phyloP scores from a whole-genome alignment of 306 rosid species.

The Alnus rubra region DNA sequence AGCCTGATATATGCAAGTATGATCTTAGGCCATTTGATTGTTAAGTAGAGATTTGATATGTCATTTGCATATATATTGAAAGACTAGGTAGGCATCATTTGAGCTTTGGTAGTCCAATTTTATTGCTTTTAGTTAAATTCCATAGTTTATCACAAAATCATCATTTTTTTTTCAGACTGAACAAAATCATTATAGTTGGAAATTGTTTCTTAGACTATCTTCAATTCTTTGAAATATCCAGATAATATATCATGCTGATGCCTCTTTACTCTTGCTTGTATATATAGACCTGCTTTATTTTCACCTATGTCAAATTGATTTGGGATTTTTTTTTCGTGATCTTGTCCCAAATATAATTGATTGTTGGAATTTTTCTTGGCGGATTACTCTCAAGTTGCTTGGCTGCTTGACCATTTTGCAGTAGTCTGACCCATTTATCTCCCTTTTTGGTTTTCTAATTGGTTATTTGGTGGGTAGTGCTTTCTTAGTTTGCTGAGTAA shows the following conservation, averaged over 20 bases:
- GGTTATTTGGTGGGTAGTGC: background rate
- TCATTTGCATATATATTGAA: background rate
- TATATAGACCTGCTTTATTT: too few relatives aligned
- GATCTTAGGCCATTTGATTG: background rate
- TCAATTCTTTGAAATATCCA: too few relatives aligned
- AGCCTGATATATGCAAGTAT: constrained; percentile 17
- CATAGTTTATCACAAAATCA: background rate
- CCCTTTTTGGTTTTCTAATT: background rate
- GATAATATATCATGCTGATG: too few relatives aligned
- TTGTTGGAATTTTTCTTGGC: background rate
- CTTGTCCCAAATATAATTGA: background rate
- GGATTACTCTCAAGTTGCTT: constrained; percentile 4
- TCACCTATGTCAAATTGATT: too few relatives aligned
- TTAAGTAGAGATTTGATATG: background rate
- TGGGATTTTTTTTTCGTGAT: background rate
- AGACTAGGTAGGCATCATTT: background rate
- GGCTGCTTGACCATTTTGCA: background rate
- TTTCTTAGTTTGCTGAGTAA: constrained; percentile 4
- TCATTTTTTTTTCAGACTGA: background rate
- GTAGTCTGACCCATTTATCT: background rate
- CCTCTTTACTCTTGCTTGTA: too few relatives aligned
- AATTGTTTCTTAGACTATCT: background rate
- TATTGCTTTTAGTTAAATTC: background rate
- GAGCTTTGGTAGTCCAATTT: background rate
- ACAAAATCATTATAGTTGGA: background rate